phyloP scores from a whole-genome alignment of 257 asterid species.

The Salvia miltiorrhiza region DNA sequence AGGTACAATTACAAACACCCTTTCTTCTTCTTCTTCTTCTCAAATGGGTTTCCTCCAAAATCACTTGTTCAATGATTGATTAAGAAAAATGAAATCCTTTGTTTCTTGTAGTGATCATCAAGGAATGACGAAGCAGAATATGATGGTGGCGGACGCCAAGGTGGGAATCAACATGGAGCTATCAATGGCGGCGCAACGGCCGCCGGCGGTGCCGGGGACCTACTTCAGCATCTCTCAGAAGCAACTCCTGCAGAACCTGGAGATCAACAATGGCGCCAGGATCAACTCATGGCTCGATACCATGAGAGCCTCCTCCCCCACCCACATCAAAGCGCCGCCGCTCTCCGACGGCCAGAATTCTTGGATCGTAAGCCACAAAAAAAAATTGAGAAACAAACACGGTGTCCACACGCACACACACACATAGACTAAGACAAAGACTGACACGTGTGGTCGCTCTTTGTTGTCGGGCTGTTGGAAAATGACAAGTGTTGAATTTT shows the following conservation, averaged over 20 bases:
- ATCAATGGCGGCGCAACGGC: conserved; percentile 54
- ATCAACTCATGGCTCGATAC: conserved; percentile 76
- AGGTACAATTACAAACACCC: not conserved
- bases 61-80: too few relatives aligned
- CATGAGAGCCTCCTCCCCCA: conserved; percentile 91
- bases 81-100: not conserved
- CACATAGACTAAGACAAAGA: not conserved
- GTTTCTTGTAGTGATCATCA: not conserved
- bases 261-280: conserved; percentile 41
- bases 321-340: conserved; percentile 48
- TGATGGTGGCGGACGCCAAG: conserved; percentile 38
- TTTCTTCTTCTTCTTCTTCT: not conserved
- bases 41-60: too few relatives aligned
- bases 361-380: conserved; percentile 49
- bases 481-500: conserved; percentile 10
- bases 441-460: conserved; percentile 24
- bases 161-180: conserved; percentile 34
- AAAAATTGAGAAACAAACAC: not conserved
- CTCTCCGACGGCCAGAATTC: conserved; percentile 46
- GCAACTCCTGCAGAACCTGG: conserved; percentile 58
- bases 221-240: conserved; percentile 62
- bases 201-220: conserved; percentile 69
- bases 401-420: not conserved
- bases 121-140: conserved; percentile 48
- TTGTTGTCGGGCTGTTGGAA: not conserved